These are phyloP conservation scores for Neurospora sp. DNA, from an alignment of 495 filamentous ascomycete genomes.

Conservation along the genomic window DNA sequence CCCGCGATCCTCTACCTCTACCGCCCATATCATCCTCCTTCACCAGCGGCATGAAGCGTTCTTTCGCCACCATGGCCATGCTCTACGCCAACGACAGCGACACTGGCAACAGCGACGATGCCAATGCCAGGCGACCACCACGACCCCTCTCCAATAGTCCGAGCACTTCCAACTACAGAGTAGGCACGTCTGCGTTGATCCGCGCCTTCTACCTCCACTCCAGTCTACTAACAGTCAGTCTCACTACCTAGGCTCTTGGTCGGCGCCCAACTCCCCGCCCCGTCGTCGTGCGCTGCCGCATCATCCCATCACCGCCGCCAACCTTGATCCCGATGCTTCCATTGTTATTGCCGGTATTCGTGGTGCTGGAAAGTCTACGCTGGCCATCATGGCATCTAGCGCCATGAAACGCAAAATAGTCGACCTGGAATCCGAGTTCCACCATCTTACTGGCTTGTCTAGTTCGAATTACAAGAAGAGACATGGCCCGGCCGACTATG, in stretches of 20 bases:
- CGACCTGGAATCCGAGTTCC: conserved; percentile 53
- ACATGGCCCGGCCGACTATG: conserved; percentile 46
- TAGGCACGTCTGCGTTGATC: not conserved
- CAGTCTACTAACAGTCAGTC: not conserved
- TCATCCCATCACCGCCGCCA: not conserved
- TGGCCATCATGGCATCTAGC: conserved; percentile 57
- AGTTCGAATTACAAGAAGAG: conserved; percentile 47
- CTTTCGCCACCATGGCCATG: conserved; percentile 13
- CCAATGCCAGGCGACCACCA: not conserved
- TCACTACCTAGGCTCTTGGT: not conserved
- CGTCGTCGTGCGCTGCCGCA: not conserved
- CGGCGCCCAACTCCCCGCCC: conserved; percentile 7
- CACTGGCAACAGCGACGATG: not conserved
- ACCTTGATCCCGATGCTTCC: conserved; percentile 48
- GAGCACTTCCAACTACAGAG: not conserved
- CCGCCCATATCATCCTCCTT: conserved; percentile 7
- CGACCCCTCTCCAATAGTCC: not conserved
- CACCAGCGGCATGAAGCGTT: conserved; percentile 15
- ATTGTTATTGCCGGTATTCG: conserved; percentile 60
- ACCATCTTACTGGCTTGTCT: conserved; percentile 47
- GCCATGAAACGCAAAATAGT: conserved; percentile 52
- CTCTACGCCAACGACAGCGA: not conserved
- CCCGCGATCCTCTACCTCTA: not conserved
- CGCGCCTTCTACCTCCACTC: not conserved
- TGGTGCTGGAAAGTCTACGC: conserved; percentile 59